Evolutionary conservation across 1,284 basidiomycete species (phyloP), one percentile per base, ranked within the genome.

Genomic region (Fomes fomentarius): DNA sequence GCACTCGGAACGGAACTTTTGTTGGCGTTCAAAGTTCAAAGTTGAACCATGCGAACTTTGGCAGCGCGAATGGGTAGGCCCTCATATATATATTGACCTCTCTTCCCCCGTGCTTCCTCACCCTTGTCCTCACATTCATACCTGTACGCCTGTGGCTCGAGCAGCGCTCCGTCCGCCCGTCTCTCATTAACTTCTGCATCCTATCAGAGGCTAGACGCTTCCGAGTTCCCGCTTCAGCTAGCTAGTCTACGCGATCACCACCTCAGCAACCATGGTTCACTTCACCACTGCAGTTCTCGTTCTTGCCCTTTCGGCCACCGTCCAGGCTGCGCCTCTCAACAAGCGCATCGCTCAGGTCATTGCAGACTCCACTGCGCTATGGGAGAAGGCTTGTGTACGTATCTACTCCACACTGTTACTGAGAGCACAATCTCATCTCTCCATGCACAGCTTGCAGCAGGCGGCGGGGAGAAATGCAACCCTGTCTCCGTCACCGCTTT

Each of bases 381-480:
- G 76, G 76, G 74, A 74, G 60, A 52, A 62, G 30, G 73, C 75
- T 39, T 77, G 76, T 54, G 70, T 75, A 61, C 34, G 71, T 69
- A 9, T 33, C 33, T 42, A n/a, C 28, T 41, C 15, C 35, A 17
- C 17, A 42, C 11, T 14, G 5, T 35, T 19, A 25, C 17, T n/a
- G n/a, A n/a, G n/a, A n/a, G n/a, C n/a, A n/a, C n/a, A n/a, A n/a
- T n/a, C n/a, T 6, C 28, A 33, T n/a, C 28, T 3, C 17, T 38
- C 3, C 12, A 1, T 15, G 12, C 40, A 19, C 44, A 76, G 74
- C 56, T 73, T 37, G 68, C 74, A 7, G 85, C 84, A 6, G 81
- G 80, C 34, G 85, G 84, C 28, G 81, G 61, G 17, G 57, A 70
- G 17, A 64, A 79, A 60, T 87, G 85, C 69, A 84, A 82, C 62